Conservation (phyloP, 768 basidiomycete species). For the Lenzites betulinus region DNA sequence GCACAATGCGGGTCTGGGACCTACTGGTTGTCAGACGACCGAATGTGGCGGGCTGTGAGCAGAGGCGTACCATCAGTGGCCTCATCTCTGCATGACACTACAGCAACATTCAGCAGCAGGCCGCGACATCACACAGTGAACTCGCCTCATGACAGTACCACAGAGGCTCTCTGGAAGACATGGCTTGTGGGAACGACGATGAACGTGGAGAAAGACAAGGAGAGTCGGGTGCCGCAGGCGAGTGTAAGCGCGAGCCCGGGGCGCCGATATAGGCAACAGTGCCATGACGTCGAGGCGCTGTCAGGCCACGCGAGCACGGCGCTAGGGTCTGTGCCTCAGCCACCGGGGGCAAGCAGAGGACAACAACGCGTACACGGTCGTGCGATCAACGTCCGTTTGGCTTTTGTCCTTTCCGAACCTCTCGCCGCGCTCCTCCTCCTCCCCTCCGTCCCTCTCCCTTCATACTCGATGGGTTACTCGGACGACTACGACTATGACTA, state of each 20-base stretch:
- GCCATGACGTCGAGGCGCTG: constrained; percentile 19
- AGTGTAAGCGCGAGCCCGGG: neutral
- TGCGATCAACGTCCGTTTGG: constrained; percentile 16
- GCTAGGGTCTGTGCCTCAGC: neutral
- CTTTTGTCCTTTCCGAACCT: constrained; percentile 9
- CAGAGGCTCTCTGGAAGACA: constrained; percentile 72
- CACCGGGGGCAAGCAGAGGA: constrained; percentile 24
- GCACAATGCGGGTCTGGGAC: constrained; percentile 83
- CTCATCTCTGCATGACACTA: constrained; percentile 90
- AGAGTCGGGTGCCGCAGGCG: constrained; percentile 20
- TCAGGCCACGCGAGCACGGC: neutral
- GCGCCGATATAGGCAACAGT: neutral
- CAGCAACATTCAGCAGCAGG: constrained; percentile 2
- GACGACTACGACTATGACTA: constrained; percentile 37
- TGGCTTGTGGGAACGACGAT: constrained; percentile 30
- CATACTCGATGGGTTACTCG: constrained; percentile 20
- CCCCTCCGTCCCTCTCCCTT: neutral
- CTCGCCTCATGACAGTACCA: constrained; percentile 80
- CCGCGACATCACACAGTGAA: neutral
- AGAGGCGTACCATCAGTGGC: constrained; percentile 70
- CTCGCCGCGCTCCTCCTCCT: constrained; percentile 6
- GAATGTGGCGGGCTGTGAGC: neutral
- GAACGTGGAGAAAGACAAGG: constrained; percentile 17
- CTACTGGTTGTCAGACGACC: constrained; percentile 40
- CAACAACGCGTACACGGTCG: constrained; percentile 31